phyloP scores from a whole-genome alignment of 768 basidiomycete species.

The Coprinellus aureogranulatus region DNA sequence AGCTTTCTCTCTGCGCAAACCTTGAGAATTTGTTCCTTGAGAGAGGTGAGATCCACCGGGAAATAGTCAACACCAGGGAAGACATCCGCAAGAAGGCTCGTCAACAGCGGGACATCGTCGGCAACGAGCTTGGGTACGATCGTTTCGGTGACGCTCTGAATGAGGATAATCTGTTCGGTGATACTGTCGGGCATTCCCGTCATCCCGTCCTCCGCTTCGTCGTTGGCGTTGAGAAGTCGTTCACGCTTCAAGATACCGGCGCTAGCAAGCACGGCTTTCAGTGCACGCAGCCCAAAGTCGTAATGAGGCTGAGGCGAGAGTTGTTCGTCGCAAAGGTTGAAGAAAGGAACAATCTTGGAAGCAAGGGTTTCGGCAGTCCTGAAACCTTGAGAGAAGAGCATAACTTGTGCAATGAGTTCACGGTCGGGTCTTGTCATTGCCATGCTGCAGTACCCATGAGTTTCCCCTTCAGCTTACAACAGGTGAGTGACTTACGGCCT shows the following conservation, averaged over 20 bases:
- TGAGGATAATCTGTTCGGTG: slow-evolving; percentile 93
- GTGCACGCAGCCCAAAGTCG: slow-evolving; percentile 95
- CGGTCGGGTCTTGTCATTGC: slow-evolving; percentile 99
- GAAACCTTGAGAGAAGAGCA: slow-evolving; percentile 99
- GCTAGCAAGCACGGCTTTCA: slow-evolving; percentile 94
- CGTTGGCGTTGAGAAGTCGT: slow-evolving; percentile 57
- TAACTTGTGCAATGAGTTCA: slow-evolving; percentile 98
- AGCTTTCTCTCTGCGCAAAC: slow-evolving; percentile 86
- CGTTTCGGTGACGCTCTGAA: slow-evolving; percentile 97
- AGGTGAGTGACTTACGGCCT: slow-evolving; percentile 63
- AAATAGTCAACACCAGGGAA: slow-evolving; percentile 94
- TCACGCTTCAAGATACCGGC: slow-evolving; percentile 98
- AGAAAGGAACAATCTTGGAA: slow-evolving; percentile 98
- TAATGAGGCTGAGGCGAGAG: slow-evolving; percentile 97
- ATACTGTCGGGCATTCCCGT: slow-evolving; percentile 64
- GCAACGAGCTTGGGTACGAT: slow-evolving; percentile 98
- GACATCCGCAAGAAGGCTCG: slow-evolving; percentile 90
- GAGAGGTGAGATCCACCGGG: slow-evolving; percentile 82
- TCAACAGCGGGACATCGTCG: slow-evolving; percentile 92
- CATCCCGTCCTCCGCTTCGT: slow-evolving; percentile 38
- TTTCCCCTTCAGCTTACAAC: not conserved
- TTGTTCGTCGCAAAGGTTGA: slow-evolving; percentile 97
- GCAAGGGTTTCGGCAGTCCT: slow-evolving; percentile 96
- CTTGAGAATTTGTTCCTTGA: slow-evolving; percentile 81
- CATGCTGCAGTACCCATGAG: slow-evolving; percentile 57